Percentiles rank a stretch among this genome's conserved stretches.
Evolutionary conservation across 352 stramenopile genomes (phyloP).

Genomic region (Globisporangium recalcitrans): DNA sequence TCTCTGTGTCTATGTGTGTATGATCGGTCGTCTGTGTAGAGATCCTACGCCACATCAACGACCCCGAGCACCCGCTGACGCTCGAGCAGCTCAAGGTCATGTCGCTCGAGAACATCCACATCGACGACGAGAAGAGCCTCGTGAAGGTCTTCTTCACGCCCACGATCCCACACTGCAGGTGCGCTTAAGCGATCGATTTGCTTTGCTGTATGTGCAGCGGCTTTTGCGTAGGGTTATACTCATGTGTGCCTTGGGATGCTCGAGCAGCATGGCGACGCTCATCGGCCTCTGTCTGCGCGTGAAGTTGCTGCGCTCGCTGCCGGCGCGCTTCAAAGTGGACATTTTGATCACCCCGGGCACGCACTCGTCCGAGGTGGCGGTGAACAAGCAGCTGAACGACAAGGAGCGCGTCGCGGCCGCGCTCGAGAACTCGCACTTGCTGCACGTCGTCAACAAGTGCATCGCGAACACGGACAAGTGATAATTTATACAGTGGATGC

Average conservation of each 20-base stretch:
- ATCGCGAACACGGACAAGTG: conserved; percentile 90
- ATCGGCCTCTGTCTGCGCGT: conserved; percentile 94
- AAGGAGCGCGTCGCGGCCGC: conserved; percentile 95
- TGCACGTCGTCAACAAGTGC: conserved; percentile 96
- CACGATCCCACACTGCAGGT: conserved; percentile 95
- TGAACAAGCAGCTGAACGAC: conserved; percentile 97
- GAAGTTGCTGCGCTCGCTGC: conserved; percentile 94
- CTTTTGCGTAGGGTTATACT: too few species aligned
- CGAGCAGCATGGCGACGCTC: conserved; percentile 91
- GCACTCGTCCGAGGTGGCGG: conserved; percentile 91
- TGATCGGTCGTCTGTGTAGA: conserved; percentile 39
- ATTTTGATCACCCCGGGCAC: conserved; percentile 93
- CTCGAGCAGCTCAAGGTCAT: conserved; percentile 93
- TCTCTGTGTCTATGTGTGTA: background rate
- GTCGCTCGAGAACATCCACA: conserved; percentile 85
- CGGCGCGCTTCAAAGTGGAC: conserved; percentile 90
- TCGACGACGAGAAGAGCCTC: conserved; percentile 77
- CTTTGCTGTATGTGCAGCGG: too few species aligned
- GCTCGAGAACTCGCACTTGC: conserved; percentile 94
- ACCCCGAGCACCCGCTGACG: conserved; percentile 91
- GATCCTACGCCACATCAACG: conserved; percentile 87
- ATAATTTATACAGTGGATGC: conserved; percentile 12
- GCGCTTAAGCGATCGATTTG: background rate
- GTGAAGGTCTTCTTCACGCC: conserved; percentile 89
- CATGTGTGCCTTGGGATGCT: background rate